Evolutionary conservation across 192 early-diverging fungal species (phyloP), one percentile per base, ranked within the genome.

Genomic region (Linnemannia schmuckeri): DNA sequence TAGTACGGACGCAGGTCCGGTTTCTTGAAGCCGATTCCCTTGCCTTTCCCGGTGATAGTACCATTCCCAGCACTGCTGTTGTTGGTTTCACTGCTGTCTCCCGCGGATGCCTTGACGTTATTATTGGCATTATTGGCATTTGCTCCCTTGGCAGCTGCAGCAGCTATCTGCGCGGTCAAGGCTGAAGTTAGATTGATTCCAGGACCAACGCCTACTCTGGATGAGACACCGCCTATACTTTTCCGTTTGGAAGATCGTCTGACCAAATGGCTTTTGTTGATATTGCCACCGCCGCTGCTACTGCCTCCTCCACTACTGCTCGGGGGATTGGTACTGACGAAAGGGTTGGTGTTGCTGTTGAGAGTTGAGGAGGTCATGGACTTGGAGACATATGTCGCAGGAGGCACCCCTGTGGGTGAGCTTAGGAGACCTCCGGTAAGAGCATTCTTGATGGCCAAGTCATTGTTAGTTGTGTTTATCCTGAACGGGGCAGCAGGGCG

Each of bases 361-460:
- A 7, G 41, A 1, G 74, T 4, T 7, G 74, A 75, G 20, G 76
- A 44, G 40, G 57, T 20, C 27, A 57, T 30, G 47, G 55, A 55
- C 24, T 81, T 75, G 40, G 73, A 69, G 24, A 71, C 13, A 46
- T 75, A 81, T 20, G 46, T 75, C 35, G 44, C 73, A 63, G 73
- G 66, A 33, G 72, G 33, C 61, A 68, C 42, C 5, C 22, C 6
- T 17, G 72, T 55, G 1, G 82, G 82, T 33, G 77, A 75, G 18
- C 76, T 66, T 63, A 74, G 55, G 22, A 82, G 52, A 12, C 81
- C 75, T 8, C 57, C 46, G 9, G 75, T 71, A 41, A 77, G 46
- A 22, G 61, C 72, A 61, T 78, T 78, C 41, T 75, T 78, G 61
- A 78, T 33, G 17, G 71, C 61, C 12, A 78, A 20, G 4, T 77